Base-by-base conservation (phyloP, 257 asterid species). In the Anisodus acutangulus region DNA sequence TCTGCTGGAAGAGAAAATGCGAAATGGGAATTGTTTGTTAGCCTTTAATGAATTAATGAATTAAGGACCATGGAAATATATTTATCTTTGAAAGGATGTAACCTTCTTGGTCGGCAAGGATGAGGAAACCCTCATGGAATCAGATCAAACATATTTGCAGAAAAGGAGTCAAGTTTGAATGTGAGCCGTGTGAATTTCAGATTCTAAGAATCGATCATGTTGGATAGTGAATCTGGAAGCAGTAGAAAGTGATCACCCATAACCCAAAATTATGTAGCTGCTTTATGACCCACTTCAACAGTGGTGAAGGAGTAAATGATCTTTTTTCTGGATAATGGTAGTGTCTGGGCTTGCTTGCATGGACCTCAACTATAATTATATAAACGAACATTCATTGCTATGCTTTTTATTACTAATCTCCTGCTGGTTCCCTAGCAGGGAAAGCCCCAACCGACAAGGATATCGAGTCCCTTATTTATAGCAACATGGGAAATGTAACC, bases 91-190 rank as follows among this genome's bases (percentile, higher is more conserved):
- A 63, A 9, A 15, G 69, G 69, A 22, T 15, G 7, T 9, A 31
- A 63, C 69, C 69, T 9, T 22, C 19, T 63, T 63, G 15, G 19
- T 63, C 5, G 69, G 7, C 16, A 63, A 63, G 41, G 41, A 22
- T 63, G 69, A 63, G 69, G 69, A 63, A 22, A 63, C 22, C 16
- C 69, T 63, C 69, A 22, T 22, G 69, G 69, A 63, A 63, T 22
- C 9, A 2, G 69, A 63, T 15, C 35, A 9, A 11, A 4, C 45
- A 3, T 41, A 41, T 41, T 3, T 41, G 5, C 45, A 41, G 45
- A 41, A 54, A 55, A 55, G 16, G 60, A 55, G 17, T 55, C 17
- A 55, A 55, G 60, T 12, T 55, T 55, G 6, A 15, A 15, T 57
- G 19, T 57, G 62, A 57, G 62, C 62, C 62, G 15, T 13, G 62